Conservation (phyloP, 345 rosid genomes). For the Rubroshorea leprosula region DNA sequence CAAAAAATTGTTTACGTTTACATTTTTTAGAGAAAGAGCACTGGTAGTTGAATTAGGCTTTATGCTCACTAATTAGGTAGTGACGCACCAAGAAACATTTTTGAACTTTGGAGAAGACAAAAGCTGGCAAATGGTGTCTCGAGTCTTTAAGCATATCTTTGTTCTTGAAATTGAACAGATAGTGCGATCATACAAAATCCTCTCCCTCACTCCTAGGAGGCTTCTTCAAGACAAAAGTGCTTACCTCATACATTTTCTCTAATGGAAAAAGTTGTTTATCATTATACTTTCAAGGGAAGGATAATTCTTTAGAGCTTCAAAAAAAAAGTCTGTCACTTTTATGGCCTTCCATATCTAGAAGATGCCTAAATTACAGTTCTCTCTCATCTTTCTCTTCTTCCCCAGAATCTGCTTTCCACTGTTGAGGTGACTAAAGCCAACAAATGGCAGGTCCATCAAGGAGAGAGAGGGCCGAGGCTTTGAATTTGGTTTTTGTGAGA, state of each 20-base stretch:
- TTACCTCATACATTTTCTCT: slow-evolving; percentile 26
- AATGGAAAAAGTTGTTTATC: slow-evolving; percentile 42
- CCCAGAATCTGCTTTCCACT: slow-evolving; percentile 39
- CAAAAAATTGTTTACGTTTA: no score
- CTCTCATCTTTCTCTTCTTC: slow-evolving; percentile 4
- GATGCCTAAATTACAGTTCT: slow-evolving; percentile 25
- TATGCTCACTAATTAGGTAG: neutral
- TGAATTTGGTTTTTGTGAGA: slow-evolving; percentile 21
- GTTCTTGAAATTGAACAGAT: slow-evolving; percentile 18
- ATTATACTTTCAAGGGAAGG: slow-evolving; percentile 35
- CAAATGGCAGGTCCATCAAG: slow-evolving; percentile 24
- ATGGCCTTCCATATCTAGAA: slow-evolving; percentile 36
- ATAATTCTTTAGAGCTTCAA: slow-evolving; percentile 13
- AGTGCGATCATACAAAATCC: no score
- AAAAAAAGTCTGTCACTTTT: slow-evolving; percentile 36
- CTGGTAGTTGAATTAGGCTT: neutral
- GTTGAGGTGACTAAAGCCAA: slow-evolving; percentile 40
- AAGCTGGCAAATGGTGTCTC: slow-evolving; percentile 27
- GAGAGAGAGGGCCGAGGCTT: slow-evolving; percentile 1
- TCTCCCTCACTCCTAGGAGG: slow-evolving; percentile 39
- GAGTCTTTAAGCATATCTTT: slow-evolving; percentile 18
- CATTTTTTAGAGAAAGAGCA: neutral
- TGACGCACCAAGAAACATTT: slow-evolving; percentile 24
- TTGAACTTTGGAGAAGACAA: slow-evolving; percentile 26
- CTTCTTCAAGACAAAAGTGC: slow-evolving; percentile 56